Base-by-base conservation (phyloP, 768 basidiomycete genomes). In the Myochromella boudieri region DNA sequence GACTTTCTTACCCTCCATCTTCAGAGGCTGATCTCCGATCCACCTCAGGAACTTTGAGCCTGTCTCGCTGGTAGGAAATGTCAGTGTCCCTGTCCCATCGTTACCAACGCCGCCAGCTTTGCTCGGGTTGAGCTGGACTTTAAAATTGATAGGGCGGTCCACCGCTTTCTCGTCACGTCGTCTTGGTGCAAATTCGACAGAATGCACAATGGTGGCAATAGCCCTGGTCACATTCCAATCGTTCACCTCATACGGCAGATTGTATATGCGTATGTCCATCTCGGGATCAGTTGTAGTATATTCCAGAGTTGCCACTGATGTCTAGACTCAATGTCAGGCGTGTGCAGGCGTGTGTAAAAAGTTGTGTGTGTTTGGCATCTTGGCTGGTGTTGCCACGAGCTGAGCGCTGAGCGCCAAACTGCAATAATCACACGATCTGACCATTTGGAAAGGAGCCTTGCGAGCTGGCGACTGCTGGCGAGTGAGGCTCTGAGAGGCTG, bases 171-270 rank as follows among this genome's bases (percentile, higher is more conserved):
- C 60, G 15, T 63, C 62, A 12, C 66, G 61, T 29, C 66, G 59
- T 20, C 61, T 56, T 5, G 69, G 63, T 32, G 65, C 65, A 55
- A 83, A 79, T 15, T 74, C 71, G 15, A 75, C 68, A 3, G 74
- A 71, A 52, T 90, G 88, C 0, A 91, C 64, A 27, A 84, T 68
- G 4, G 54, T 44, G 1, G 80, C 79, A 37, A 91, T 70, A 5
- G 63, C 69, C 28, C 79, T 73, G 17, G 76, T 83, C 14, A 88
- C 70, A 26, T 78, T 75, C 71, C 76, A 85, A 34, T 73, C 57
- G 45, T 72, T 76, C 2, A 72, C 75, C 12, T 70, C 66, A 48
- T 56, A 49, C 27, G 72, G 72, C n/a, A 77, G 53, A 41, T 60
- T 61, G 6, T 44, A 51, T 29, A 79, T 64, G 15, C 46, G 50